Percentiles rank a stretch among this genome's conserved stretches.
phyloP scores from a whole-genome alignment of 1,139 yeast species.

The Saccharomycopsis crataegensis region DNA sequence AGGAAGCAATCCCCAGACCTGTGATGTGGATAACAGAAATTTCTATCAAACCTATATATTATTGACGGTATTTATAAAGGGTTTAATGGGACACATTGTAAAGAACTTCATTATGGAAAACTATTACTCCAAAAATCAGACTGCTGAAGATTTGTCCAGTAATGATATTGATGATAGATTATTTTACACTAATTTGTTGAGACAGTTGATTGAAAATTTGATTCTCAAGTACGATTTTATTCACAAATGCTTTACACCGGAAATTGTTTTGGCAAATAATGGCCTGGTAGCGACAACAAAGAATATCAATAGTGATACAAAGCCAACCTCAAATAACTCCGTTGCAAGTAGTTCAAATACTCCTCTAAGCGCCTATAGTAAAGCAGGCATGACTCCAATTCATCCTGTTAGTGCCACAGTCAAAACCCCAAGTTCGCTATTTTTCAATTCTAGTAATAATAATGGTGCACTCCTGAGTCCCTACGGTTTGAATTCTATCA shows the following conservation, averaged over 20 bases:
- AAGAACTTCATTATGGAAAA: slow-evolving; percentile 15
- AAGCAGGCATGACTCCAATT: neutral
- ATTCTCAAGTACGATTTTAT: slow-evolving; percentile 15
- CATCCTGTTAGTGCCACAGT: neutral
- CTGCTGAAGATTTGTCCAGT: neutral
- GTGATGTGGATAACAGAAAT: neutral
- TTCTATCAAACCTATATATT: slow-evolving; percentile 9
- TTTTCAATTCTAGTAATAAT: neutral
- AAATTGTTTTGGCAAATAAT: neutral
- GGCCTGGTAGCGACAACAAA: neutral
- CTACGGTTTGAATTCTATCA: slow-evolving; percentile 11
- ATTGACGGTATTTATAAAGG: slow-evolving; percentile 7
- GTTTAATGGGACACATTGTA: slow-evolving; percentile 6
- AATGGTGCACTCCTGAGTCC: slow-evolving; percentile 4
- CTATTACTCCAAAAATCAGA: neutral
- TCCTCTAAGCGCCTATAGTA: neutral
- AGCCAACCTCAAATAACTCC: neutral
- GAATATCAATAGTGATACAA: neutral
- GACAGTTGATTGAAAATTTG: slow-evolving; percentile 9
- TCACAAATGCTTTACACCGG: slow-evolving; percentile 4
- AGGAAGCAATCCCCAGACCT: neutral
- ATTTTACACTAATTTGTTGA: slow-evolving; percentile 13
- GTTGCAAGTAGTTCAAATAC: neutral
- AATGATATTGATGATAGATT: neutral
- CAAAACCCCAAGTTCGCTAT: slow-evolving; percentile 3